Conservation (phyloP, 441 rosid species). For the Omphalea diandra region DNA sequence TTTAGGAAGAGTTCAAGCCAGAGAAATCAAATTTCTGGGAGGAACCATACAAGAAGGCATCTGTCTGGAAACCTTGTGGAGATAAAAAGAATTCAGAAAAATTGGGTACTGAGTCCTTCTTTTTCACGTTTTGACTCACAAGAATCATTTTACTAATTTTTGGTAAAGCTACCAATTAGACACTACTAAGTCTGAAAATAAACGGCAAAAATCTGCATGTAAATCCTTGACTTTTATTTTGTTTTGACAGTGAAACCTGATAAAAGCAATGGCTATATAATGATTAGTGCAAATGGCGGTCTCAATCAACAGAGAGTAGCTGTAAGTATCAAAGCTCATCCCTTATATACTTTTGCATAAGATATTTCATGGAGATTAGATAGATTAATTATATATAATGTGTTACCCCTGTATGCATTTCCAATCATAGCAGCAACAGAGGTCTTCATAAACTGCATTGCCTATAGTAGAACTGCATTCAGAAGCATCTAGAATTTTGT, state of each 20-base stretch:
- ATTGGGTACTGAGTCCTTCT: conserved; percentile 32
- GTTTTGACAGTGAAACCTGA: conserved; percentile 44
- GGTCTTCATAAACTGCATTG: background rate
- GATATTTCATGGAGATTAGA: background rate
- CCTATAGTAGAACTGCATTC: background rate
- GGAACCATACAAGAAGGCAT: conserved; percentile 51
- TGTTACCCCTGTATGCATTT: background rate
- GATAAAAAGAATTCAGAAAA: conserved; percentile 33
- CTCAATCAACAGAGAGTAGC: conserved; percentile 97
- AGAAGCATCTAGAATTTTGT: background rate
- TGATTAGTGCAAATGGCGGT: conserved; percentile 91
- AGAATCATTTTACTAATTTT: background rate
- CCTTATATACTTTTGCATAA: background rate
- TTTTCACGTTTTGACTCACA: background rate
- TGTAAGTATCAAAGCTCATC: conserved; percentile 46
- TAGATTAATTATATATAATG: background rate
- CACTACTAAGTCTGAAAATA: background rate
- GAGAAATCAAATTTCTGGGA: conserved; percentile 48
- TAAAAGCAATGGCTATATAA: conserved; percentile 59
- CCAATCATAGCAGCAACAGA: background rate
- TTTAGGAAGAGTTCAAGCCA: conserved; percentile 57
- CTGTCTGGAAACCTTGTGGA: conserved; percentile 83
- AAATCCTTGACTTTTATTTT: conserved; percentile 23
- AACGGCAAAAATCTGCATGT: conserved; percentile 4
- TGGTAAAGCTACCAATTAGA: background rate